Percentiles rank a stretch among this genome's conserved stretches.
These are phyloP conservation scores for Leccinum subgranulosum DNA, from an alignment of 768 basidiomycete species.

Conservation along the genomic window DNA sequence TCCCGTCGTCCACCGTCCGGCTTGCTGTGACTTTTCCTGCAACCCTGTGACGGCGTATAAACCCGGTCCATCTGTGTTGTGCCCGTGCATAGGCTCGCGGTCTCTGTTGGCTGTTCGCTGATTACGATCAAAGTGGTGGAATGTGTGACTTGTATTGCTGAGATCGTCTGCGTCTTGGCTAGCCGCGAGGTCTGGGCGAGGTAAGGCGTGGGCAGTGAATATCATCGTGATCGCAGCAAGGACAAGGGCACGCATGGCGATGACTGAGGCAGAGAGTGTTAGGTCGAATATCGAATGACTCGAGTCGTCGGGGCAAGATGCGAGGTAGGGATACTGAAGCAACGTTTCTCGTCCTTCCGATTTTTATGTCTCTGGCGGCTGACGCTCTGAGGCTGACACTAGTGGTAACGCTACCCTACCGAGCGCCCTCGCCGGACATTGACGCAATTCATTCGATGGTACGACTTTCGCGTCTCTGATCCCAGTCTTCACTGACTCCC, in stretches of 20 bases:
- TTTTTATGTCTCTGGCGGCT: constrained; percentile 25
- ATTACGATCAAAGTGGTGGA: constrained; percentile 31
- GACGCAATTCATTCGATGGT: background rate
- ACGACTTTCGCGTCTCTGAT: background rate
- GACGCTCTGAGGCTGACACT: constrained; percentile 23
- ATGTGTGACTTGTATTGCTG: constrained; percentile 20
- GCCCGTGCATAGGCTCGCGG: constrained; percentile 3
- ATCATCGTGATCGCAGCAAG: constrained; percentile 26
- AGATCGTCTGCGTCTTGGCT: constrained; percentile 15
- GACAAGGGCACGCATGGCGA: constrained; percentile 25
- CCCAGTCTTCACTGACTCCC: background rate
- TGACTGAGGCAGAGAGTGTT: constrained; percentile 13
- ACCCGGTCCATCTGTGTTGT: background rate
- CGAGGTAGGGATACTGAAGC: background rate
- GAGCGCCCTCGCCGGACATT: background rate
- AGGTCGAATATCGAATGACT: constrained; percentile 4
- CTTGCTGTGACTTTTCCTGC: background rate
- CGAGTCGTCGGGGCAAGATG: background rate
- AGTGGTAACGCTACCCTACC: background rate
- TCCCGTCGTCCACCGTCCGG: background rate
- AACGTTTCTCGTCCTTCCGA: background rate
- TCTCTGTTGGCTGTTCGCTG: constrained; percentile 20
- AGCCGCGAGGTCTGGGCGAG: constrained; percentile 23
- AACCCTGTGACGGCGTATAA: background rate
- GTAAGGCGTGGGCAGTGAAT: constrained; percentile 17